These are phyloP conservation scores for Vitis labrusca DNA, from an alignment of 164 flowering plant genomes.

Conservation along the genomic window DNA sequence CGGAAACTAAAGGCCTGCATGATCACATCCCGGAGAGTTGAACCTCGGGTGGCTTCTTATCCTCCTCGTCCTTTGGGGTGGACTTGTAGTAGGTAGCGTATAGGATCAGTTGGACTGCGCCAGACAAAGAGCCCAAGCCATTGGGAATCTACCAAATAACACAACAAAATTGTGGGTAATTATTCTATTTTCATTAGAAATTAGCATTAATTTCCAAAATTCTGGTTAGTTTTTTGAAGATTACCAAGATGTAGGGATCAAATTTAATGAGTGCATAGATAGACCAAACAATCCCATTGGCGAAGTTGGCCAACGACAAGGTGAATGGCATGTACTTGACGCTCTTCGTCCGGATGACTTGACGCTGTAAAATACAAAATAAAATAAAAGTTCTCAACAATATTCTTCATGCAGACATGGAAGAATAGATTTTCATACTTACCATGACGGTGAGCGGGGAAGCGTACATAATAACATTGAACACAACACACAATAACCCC, in stretches of 20 bases:
- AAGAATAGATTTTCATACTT: constrained; percentile 5
- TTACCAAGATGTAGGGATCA: constrained; percentile 49
- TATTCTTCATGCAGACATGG: background rate
- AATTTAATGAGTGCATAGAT: constrained; percentile 37
- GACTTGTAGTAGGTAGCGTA: constrained; percentile 37
- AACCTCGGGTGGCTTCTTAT: constrained; percentile 10
- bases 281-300: constrained; percentile 40
- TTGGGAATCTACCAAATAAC: constrained; percentile 38
- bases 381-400: background rate
- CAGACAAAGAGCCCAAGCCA: constrained; percentile 46
- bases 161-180: background rate
- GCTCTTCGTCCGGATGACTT: constrained; percentile 52
- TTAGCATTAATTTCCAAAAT: background rate
- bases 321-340: constrained; percentile 59
- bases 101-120: constrained; percentile 33
- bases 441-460: constrained; percentile 65
- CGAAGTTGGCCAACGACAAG: constrained; percentile 40
- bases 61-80: constrained; percentile 30
- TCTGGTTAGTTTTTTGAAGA: background rate
- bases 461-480: constrained; percentile 48
- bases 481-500: constrained; percentile 35
- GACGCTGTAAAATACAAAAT: constrained; percentile 18
- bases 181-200: background rate
- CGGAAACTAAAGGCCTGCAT: too few relatives aligned
- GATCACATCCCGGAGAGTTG: constrained; percentile 6